Conservation (phyloP, 1,284 basidiomycete genomes). For the Austroboletus novae-zelandiae region DNA sequence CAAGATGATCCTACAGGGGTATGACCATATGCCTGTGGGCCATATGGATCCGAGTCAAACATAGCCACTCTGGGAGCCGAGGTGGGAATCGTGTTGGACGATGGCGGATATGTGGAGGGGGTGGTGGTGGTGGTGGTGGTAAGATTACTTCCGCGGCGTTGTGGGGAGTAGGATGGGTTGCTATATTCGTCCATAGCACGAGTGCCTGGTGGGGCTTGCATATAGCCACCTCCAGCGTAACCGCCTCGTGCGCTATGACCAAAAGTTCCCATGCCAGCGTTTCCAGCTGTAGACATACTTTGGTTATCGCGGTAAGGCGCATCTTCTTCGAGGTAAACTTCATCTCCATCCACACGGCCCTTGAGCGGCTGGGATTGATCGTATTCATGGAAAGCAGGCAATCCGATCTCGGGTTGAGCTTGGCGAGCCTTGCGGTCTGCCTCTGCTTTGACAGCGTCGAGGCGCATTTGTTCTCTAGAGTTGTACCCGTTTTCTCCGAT, state of each 20-base stretch:
- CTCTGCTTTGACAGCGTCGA: constrained; percentile 81
- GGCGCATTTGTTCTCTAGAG: constrained; percentile 56
- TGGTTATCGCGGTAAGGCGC: constrained; percentile 36
- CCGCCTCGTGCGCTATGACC: constrained; percentile 31
- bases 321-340: constrained; percentile 47
- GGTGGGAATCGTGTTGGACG: constrained; percentile 21
- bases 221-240: constrained; percentile 58
- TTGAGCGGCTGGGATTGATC: constrained; percentile 61
- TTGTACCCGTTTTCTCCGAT: constrained; percentile 37
- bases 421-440: constrained; percentile 73
- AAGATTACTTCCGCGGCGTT: constrained; percentile 42
- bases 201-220: constrained; percentile 57
- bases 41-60: constrained; percentile 33
- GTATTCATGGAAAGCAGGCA: constrained; percentile 73
- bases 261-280: constrained; percentile 27
- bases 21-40: constrained; percentile 52
- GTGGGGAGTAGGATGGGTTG: constrained; percentile 39
- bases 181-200: constrained; percentile 77
- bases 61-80: constrained; percentile 18
- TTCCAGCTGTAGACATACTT: constrained; percentile 21
- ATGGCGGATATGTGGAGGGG: constrained; percentile 40
- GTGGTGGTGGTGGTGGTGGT: constrained; percentile 43
- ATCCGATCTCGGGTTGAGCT: constrained; percentile 58
- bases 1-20: constrained; percentile 52
- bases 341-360: constrained; percentile 54